Conservation (phyloP, 495 filamentous ascomycete species). For the Penicillium daleae region DNA sequence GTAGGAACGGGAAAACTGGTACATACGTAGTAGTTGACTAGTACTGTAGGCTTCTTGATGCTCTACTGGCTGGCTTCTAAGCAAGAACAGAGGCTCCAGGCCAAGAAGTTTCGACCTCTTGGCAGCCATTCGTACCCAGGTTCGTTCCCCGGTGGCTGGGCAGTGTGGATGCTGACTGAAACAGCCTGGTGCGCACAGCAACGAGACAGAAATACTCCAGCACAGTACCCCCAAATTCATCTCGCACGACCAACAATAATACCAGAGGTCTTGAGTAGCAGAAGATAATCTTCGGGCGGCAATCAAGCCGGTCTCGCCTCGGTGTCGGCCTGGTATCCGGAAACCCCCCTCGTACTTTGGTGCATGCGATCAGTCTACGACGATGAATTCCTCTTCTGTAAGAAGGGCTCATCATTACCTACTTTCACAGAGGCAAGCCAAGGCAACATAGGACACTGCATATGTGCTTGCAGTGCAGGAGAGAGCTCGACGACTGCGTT, state of each 20-base stretch:
- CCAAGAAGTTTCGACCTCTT: conserved; percentile 3
- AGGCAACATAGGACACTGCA: background rate
- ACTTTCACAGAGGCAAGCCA: background rate
- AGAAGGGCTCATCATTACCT: background rate
- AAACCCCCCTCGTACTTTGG: conserved; percentile 1
- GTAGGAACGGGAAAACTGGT: background rate
- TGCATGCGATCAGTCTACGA: background rate
- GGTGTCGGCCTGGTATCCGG: conserved; percentile 3
- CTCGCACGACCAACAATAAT: background rate
- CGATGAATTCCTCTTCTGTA: conserved; percentile 11
- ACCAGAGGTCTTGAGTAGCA: background rate
- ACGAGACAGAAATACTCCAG: background rate
- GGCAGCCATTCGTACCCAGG: background rate
- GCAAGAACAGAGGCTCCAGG: background rate
- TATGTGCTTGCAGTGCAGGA: background rate
- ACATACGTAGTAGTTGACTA: background rate
- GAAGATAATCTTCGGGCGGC: background rate
- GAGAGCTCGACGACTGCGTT: background rate
- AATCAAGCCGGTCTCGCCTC: conserved; percentile 3
- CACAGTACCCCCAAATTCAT: background rate
- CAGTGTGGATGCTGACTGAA: conserved; percentile 4
- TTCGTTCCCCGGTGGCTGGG: conserved; percentile 8
- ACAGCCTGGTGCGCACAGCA: conserved; percentile 5
- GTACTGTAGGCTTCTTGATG: background rate
- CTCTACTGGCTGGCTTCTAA: background rate